A percentile compares a stretch with the other conserved stretches of the same genome.
These are phyloP conservation scores for Xylaria scruposa DNA, from an alignment of 495 filamentous ascomycete genomes.

Conservation along the genomic window DNA sequence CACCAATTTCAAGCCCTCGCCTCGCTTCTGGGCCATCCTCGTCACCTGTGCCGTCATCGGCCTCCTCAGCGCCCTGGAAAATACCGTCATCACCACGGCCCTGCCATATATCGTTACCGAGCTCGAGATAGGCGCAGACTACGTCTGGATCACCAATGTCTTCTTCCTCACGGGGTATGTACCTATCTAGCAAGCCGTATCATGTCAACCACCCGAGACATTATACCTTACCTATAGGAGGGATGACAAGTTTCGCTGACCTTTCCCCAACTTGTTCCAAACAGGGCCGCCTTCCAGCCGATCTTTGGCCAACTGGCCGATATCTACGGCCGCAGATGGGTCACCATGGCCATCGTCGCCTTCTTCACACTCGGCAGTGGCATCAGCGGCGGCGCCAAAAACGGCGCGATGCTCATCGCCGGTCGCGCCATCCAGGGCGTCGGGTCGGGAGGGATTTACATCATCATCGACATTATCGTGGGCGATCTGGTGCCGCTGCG, in stretches of 20 bases:
- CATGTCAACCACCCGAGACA: background rate
- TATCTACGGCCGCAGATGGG: slow-evolving; percentile 49
- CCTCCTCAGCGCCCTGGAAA: slow-evolving; percentile 40
- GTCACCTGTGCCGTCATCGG: slow-evolving; percentile 44
- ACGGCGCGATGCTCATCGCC: slow-evolving; percentile 66
- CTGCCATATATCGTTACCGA: slow-evolving; percentile 44
- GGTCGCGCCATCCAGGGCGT: slow-evolving; percentile 79
- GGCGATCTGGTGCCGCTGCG: slow-evolving; percentile 75
- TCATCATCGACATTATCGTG: slow-evolving; percentile 72
- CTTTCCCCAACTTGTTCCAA: background rate
- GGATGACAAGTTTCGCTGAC: too few relatives aligned
- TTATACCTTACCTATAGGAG: background rate
- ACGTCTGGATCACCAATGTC: slow-evolving; percentile 51
- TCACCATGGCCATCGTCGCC: slow-evolving; percentile 41
- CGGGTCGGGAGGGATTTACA: slow-evolving; percentile 77
- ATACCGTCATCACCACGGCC: slow-evolving; percentile 45
- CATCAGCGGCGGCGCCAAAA: slow-evolving; percentile 44
- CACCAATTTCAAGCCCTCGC: background rate
- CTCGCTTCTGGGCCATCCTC: slow-evolving; percentile 37
- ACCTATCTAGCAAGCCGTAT: background rate
- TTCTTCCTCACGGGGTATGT: slow-evolving; percentile 46
- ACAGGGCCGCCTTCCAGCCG: slow-evolving; percentile 19
- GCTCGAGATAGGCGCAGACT: slow-evolving; percentile 39
- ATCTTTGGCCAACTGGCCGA: slow-evolving; percentile 43
- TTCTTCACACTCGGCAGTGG: slow-evolving; percentile 51